These are phyloP conservation scores for Echria macrotheca DNA, from an alignment of 495 filamentous ascomycete genomes.

Conservation along the genomic window DNA sequence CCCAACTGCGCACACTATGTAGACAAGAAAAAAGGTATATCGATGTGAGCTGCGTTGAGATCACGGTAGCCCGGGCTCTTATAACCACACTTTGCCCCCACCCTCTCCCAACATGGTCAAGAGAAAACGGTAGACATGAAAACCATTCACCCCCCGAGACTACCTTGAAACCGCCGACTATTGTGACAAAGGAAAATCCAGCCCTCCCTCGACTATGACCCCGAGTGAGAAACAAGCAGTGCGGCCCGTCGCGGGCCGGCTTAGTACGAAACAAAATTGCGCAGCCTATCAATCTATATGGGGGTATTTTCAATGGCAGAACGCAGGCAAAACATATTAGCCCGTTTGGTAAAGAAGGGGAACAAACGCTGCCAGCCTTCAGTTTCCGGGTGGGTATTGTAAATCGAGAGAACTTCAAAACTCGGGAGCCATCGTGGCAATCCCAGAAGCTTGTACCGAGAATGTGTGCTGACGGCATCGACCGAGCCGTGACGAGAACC, in stretches of 20 bases:
- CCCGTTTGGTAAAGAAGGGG: conserved; percentile 1
- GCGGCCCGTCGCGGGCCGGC: conserved; percentile 6
- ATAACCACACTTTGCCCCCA: not conserved
- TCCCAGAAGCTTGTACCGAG: conserved; percentile 5
- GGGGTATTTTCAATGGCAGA: conserved; percentile 20
- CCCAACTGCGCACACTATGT: no score
- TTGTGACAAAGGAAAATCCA: conserved; percentile 9
- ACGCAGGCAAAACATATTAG: conserved; percentile 9
- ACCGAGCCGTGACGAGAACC: no score
- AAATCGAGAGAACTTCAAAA: no score
- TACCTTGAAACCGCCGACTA: not conserved
- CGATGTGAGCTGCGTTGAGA: not conserved
- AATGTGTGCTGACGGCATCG: no score
- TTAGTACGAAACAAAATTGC: no score
- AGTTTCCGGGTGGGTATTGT: conserved; percentile 14
- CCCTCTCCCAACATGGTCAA: not conserved
- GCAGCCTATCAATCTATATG: conserved; percentile 17
- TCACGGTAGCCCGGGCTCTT: not conserved
- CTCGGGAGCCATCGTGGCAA: not conserved
- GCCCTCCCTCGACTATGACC: not conserved
- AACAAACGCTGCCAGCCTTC: no score
- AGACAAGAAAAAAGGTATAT: conserved; percentile 3
- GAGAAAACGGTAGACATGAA: not conserved
- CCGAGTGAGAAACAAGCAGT: not conserved
- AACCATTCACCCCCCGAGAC: not conserved